Evolutionary conservation across 306 rosid species (phyloP).

Genomic region (Begonia masoniana): DNA sequence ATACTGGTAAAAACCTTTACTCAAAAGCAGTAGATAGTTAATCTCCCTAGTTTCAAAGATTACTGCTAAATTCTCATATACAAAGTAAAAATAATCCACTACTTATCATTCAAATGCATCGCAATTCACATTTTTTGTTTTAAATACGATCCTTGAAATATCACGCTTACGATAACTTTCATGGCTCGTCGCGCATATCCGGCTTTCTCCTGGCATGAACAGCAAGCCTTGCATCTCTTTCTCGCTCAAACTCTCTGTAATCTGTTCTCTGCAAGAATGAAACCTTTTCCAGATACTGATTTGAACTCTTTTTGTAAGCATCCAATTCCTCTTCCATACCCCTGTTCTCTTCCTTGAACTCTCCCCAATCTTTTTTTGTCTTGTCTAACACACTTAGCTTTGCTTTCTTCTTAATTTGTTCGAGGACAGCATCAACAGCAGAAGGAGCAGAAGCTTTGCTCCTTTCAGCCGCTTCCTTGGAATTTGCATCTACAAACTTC

Average conservation of each 20-base stretch:
- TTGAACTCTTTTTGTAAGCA: slow-evolving; percentile 95
- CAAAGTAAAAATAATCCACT: too few species aligned
- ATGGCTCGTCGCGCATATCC: slow-evolving; percentile 67
- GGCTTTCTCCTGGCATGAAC: slow-evolving; percentile 67
- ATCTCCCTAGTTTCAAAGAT: too few species aligned
- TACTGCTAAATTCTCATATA: too few species aligned
- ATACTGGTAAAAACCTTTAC: too few species aligned
- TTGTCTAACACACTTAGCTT: slow-evolving; percentile 97
- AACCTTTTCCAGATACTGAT: slow-evolving; percentile 81
- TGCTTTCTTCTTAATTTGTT: slow-evolving; percentile 88
- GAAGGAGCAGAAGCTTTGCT: slow-evolving; percentile 57
- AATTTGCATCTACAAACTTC: slow-evolving; percentile 75
- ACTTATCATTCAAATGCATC: too few species aligned
- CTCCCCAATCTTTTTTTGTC: slow-evolving; percentile 96
- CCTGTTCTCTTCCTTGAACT: slow-evolving; percentile 75
- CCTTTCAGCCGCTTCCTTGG: slow-evolving; percentile 75
- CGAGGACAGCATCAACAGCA: slow-evolving; percentile 76
- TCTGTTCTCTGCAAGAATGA: slow-evolving; percentile 90
- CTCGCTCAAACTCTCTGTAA: slow-evolving; percentile 89
- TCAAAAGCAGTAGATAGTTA: too few species aligned
- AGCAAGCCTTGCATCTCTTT: slow-evolving; percentile 86
- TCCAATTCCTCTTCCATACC: slow-evolving; percentile 80
- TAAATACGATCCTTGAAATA: too few species aligned
- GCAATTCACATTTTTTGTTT: too few species aligned
- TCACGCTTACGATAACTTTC: neutral